phyloP scores from a whole-genome alignment of 257 asterid species.

The Phtheirospermum japonicum region DNA sequence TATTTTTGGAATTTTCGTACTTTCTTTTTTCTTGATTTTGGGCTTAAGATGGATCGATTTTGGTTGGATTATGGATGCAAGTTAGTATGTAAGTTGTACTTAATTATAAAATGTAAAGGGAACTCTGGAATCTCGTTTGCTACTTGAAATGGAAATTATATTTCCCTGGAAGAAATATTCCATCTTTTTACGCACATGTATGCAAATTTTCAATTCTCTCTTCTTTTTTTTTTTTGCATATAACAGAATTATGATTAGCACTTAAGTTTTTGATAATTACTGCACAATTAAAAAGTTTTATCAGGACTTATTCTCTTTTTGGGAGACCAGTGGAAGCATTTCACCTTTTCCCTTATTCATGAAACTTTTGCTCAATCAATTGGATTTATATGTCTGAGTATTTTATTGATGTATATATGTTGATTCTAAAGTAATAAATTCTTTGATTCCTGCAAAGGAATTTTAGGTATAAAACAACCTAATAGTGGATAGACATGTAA shows the following conservation, averaged over 20 bases:
- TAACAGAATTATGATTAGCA: too few species aligned
- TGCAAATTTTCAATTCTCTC: neutral
- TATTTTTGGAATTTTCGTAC: conserved; percentile 4
- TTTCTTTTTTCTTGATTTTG: conserved; percentile 12
- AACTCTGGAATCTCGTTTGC: conserved; percentile 19
- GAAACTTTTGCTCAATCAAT: conserved; percentile 24
- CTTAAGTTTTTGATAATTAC: neutral
- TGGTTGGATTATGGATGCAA: conserved; percentile 24
- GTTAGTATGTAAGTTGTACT: conserved; percentile 26
- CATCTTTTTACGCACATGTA: neutral
- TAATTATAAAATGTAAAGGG: too few species aligned
- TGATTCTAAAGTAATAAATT: conserved; percentile 26
- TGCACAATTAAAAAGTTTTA: too few species aligned
- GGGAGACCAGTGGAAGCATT: conserved; percentile 19
- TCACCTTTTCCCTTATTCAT: too few species aligned
- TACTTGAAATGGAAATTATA: neutral
- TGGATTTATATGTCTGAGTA: neutral
- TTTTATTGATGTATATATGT: too few species aligned
- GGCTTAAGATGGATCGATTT: conserved; percentile 26
- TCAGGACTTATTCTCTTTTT: neutral
- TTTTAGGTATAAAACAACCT: conserved; percentile 6
- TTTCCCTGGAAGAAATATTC: neutral
- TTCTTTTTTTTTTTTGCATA: too few species aligned
- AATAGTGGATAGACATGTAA: conserved; percentile 19
- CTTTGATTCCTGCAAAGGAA: conserved; percentile 27